These are phyloP conservation scores for Lactarius evosmus DNA, from an alignment of 768 basidiomycete genomes.

Conservation along the genomic window DNA sequence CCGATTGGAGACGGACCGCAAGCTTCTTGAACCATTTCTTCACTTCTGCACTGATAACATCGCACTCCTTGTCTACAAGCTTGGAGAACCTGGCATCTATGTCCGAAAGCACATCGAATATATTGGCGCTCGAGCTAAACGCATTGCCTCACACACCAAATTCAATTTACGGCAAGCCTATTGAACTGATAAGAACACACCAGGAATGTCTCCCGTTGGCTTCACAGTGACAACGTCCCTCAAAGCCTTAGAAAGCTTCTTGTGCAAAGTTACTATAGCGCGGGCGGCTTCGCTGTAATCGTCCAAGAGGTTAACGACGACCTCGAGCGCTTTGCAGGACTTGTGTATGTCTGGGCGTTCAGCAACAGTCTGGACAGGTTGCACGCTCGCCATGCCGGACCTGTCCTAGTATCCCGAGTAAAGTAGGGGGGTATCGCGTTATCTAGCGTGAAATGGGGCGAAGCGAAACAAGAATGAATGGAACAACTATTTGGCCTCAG, in stretches of 20 bases:
- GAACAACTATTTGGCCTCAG: background rate
- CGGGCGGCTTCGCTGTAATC: constrained; percentile 73
- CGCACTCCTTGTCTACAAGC: constrained; percentile 70
- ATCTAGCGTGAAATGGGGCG: background rate
- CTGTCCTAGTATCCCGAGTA: background rate
- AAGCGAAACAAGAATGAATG: background rate
- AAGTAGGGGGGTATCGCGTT: constrained; percentile 8
- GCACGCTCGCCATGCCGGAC: constrained; percentile 21
- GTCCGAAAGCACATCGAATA: constrained; percentile 70
- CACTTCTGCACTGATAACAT: constrained; percentile 58
- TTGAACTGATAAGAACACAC: constrained; percentile 40
- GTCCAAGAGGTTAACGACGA: constrained; percentile 59
- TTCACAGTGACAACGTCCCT: constrained; percentile 62
- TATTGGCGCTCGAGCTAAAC: constrained; percentile 56
- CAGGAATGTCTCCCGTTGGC: constrained; percentile 57
- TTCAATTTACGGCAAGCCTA: constrained; percentile 12
- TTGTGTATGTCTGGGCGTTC: constrained; percentile 76
- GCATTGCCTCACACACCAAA: constrained; percentile 52
- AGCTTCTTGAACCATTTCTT: constrained; percentile 88
- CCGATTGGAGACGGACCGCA: constrained; percentile 47
- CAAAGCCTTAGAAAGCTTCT: constrained; percentile 69
- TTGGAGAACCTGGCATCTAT: constrained; percentile 74
- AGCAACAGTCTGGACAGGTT: constrained; percentile 37
- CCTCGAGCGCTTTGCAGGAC: constrained; percentile 73
- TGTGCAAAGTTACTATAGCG: constrained; percentile 61